Percentiles rank a stretch among this genome's conserved stretches.
Evolutionary conservation across 495 filamentous ascomycete genomes (phyloP).

Genomic region (Darksidea phi): DNA sequence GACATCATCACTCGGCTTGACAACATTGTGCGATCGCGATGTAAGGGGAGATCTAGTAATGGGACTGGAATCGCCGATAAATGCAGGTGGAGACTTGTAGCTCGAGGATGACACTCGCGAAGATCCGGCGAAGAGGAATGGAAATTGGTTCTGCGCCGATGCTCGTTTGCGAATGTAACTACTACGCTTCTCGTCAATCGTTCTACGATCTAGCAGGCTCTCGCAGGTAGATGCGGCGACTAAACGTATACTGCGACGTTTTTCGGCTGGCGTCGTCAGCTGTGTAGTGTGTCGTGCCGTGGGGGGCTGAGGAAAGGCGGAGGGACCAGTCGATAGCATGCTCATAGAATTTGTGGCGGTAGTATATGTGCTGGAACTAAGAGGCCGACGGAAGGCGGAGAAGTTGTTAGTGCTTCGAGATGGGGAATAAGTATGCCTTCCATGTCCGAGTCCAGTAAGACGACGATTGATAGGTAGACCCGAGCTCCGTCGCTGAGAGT

Average conservation of each 20-base stretch:
- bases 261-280: conserved; percentile 27
- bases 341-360: conserved; percentile 33
- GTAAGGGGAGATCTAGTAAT: neutral
- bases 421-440: conserved; percentile 23
- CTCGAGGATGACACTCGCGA: conserved; percentile 28
- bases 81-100: conserved; percentile 15
- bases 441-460: conserved; percentile 30
- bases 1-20: conserved; percentile 3
- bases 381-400: conserved; percentile 3
- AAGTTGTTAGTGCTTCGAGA: conserved; percentile 19
- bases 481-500: conserved; percentile 14
- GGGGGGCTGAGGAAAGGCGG: conserved; percentile 38
- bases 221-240: conserved; percentile 20
- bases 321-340: conserved; percentile 36
- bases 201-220: conserved; percentile 29
- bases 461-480: conserved; percentile 31
- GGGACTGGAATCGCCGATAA: neutral
- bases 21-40: neutral
- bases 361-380: conserved; percentile 35
- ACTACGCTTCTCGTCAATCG: conserved; percentile 39
- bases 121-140: conserved; percentile 36
- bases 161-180: conserved; percentile 42
- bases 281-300: conserved; percentile 22
- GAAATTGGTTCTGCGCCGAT: conserved; percentile 18
- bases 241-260: conserved; percentile 38